Percentiles rank a stretch among this genome's conserved stretches.
Conservation (phyloP, 2,329 filamentous ascomycete genomes). For the Pseudovirgaria hyperparasitica region DNA sequence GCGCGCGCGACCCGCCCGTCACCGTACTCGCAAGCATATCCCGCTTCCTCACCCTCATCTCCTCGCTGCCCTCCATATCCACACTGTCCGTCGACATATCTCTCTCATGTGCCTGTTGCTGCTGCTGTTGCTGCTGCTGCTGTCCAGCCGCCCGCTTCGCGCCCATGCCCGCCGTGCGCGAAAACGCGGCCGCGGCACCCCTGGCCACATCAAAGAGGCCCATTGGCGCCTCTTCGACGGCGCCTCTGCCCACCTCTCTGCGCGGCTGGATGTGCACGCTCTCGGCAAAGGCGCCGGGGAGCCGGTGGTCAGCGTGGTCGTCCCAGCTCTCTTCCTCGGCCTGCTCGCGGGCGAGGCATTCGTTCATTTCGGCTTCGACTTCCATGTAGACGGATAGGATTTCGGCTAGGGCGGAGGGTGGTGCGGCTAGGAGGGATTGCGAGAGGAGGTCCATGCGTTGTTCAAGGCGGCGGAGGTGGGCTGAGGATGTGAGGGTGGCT, state of each 20-base stretch:
- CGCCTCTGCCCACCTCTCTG: constrained; percentile 28
- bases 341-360: constrained; percentile 52
- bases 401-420: constrained; percentile 55
- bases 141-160: constrained; percentile 7
- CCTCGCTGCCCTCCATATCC: constrained; percentile 27
- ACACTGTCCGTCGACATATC: constrained; percentile 12
- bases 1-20: constrained; percentile 46
- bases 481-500: constrained; percentile 36
- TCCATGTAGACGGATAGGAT: constrained; percentile 63
- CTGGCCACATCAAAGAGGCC: constrained; percentile 40
- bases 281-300: constrained; percentile 34
- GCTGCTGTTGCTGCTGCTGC: constrained; percentile 3
- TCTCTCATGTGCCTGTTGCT: constrained; percentile 1
- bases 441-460: constrained; percentile 72
- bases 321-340: constrained; percentile 61
- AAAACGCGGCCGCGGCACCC: constrained; percentile 35
- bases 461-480: constrained; percentile 54
- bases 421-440: constrained; percentile 62
- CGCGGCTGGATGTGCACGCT: constrained; percentile 22
- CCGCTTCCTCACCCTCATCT: constrained; percentile 48
- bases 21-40: constrained; percentile 58
- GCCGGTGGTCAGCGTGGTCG: constrained; percentile 45
- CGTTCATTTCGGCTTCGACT: constrained; percentile 65
- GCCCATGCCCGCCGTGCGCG: constrained; percentile 22
- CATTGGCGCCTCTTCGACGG: constrained; percentile 36